Evolutionary conservation across 768 basidiomycete species (phyloP), one percentile per base, ranked within the genome.

Genomic region (Obba rivulosa): DNA sequence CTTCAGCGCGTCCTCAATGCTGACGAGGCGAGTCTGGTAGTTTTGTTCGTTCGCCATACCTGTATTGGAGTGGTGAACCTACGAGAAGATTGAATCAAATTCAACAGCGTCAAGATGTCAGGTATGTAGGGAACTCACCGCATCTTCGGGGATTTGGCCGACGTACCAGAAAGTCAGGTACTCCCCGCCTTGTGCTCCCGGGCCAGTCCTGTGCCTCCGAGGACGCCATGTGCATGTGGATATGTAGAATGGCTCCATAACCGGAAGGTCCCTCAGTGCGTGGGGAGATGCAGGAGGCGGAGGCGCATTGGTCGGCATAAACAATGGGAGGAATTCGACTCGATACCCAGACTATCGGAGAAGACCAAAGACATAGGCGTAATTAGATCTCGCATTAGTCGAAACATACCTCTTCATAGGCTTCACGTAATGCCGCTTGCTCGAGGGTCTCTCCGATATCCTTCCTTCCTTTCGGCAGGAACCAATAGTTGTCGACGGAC

Each of bases 371-470:
- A 24, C 21, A 22, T 16, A 31, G 21, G 41, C 45, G 16, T 22
- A 34, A 23, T 13, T 43, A 16, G 13, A 23, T 10, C 17, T 8
- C 25, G 43, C 10, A 28, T 17, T 18, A 18, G 23, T 20, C 20
- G 18, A 20, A 38, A 50, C 66, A 34, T 49, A 81, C 82, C 76
- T 85, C 83, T 59, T 85, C 83, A 57, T 81, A 78, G 3, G 78
- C 83, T 64, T 85, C 83, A 39, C 84, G 66, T 35, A 85, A 61
- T 0, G 78, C 83, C 0, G 83, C 60, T 40, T 73, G 61, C 57
- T 84, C 82, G 22, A 84, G 60, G 2, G 73, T 74, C 66, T 87
- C 83, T 4, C 81, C 81, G 0, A 78, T 55, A 59, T 87, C 83
- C 61, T 85, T 87, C 40, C 84, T 64, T 8, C 84, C 83, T 43